Evolutionary conservation across 768 basidiomycete genomes (phyloP).

Genomic region (Suillus subaureus): DNA sequence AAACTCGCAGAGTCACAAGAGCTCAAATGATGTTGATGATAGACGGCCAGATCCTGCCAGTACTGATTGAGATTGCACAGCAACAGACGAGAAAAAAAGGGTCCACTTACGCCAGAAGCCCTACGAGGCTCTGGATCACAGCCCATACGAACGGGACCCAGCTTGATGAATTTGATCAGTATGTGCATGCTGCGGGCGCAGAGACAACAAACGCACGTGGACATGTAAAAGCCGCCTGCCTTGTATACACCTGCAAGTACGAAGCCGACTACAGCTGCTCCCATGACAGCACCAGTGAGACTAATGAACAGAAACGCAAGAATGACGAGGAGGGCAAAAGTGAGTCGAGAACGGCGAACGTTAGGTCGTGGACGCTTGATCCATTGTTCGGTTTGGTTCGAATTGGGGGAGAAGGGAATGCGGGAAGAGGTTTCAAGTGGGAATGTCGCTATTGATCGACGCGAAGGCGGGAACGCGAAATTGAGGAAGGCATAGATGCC

Average conservation of each 20-base stretch:
- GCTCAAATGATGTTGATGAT: slow-evolving; percentile 42
- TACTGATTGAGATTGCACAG: background rate
- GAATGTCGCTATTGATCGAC: slow-evolving; percentile 12
- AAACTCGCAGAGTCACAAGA: background rate
- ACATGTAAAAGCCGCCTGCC: slow-evolving; percentile 41
- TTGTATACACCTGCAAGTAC: slow-evolving; percentile 42
- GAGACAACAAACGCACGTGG: slow-evolving; percentile 36
- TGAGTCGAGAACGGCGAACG: slow-evolving; percentile 37
- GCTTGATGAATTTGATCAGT: slow-evolving; percentile 19
- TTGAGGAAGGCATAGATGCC: slow-evolving; percentile 46
- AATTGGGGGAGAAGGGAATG: background rate
- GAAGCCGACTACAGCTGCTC: slow-evolving; percentile 42
- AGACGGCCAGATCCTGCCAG: slow-evolving; percentile 44
- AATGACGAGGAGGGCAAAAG: slow-evolving; percentile 44
- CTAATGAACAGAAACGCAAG: slow-evolving; percentile 36
- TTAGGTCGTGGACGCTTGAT: slow-evolving; percentile 29
- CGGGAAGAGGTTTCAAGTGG: slow-evolving; percentile 1
- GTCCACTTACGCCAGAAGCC: slow-evolving; percentile 40
- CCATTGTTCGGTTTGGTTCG: slow-evolving; percentile 14
- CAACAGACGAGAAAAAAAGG: background rate
- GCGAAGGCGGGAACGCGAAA: slow-evolving; percentile 39
- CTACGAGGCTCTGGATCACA: slow-evolving; percentile 42
- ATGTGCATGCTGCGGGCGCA: background rate
- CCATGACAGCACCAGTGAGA: slow-evolving; percentile 40
- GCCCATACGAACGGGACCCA: slow-evolving; percentile 49